These are phyloP conservation scores for Astraeus odoratus DNA, from an alignment of 768 basidiomycete genomes.

Conservation along the genomic window DNA sequence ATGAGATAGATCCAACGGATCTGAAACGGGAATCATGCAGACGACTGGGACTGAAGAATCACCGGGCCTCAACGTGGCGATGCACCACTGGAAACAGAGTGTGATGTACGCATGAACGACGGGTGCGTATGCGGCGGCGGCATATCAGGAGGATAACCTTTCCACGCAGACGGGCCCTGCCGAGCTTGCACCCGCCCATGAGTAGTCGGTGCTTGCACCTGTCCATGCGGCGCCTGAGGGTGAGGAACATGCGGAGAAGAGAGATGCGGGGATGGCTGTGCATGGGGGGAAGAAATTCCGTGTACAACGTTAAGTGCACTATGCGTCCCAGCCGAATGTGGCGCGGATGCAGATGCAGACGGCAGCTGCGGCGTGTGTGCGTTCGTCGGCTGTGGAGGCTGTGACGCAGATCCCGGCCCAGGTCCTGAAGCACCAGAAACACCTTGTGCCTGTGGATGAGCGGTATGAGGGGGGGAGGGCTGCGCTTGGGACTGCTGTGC, in stretches of 20 bases:
- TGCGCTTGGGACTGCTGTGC: constrained; percentile 9
- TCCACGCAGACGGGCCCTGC: background rate
- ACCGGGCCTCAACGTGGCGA: constrained; percentile 30
- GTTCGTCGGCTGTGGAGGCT: background rate
- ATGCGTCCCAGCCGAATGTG: background rate
- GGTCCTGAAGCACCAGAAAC: constrained; percentile 6
- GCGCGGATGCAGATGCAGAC: background rate
- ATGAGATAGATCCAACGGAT: background rate
- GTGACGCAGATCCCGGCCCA: too few species aligned
- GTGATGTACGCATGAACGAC: constrained; percentile 42
- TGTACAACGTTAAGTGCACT: background rate
- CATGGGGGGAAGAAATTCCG: background rate
- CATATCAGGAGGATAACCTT: constrained; percentile 19
- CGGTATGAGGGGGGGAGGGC: constrained; percentile 6
- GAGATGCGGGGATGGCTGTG: background rate
- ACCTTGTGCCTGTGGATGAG: constrained; percentile 7
- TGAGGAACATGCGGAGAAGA: background rate
- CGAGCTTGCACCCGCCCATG: background rate
- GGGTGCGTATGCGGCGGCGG: constrained; percentile 30
- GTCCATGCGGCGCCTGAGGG: background rate
- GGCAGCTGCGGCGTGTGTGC: background rate
- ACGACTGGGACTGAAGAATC: too few species aligned
- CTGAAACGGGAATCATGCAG: background rate
- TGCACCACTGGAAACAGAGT: constrained; percentile 32
- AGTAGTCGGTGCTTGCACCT: background rate